A percentile compares a stretch with the other conserved stretches of the same genome.
Evolutionary conservation across 176 grass and related monocot genomes (phyloP).

Genomic region (Triticum dicoccoides): DNA sequence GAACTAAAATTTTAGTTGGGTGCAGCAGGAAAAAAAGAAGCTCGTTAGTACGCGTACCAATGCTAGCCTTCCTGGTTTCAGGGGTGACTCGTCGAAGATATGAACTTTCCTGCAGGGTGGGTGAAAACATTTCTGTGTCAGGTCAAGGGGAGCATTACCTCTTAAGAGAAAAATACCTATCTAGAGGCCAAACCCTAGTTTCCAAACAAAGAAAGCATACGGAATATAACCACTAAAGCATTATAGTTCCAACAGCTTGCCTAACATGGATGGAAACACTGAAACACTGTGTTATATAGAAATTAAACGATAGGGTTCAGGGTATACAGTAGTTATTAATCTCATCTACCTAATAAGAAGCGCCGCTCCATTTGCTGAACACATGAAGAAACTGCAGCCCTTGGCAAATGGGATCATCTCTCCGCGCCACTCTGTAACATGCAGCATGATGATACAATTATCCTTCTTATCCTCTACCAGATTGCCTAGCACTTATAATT

Average conservation of each 20-base stretch:
- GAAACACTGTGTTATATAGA: background rate
- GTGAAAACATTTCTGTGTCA: constrained; percentile 10
- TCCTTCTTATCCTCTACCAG: background rate
- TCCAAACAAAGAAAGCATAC: background rate
- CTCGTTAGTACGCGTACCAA: constrained; percentile 44
- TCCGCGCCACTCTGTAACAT: constrained; percentile 76
- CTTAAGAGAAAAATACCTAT: background rate
- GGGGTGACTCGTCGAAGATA: constrained; percentile 62
- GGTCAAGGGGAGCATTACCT: background rate
- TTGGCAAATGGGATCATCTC: constrained; percentile 67
- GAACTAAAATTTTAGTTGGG: constrained; percentile 1
- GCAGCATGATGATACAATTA: constrained; percentile 17
- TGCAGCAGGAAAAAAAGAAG: background rate
- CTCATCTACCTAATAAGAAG: constrained; percentile 58
- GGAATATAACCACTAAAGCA: background rate
- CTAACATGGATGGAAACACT: background rate
- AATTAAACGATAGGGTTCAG: background rate
- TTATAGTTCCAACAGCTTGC: background rate
- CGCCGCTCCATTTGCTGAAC: constrained; percentile 39
- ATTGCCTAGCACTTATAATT: constrained; percentile 16
- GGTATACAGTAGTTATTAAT: background rate
- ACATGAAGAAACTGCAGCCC: constrained; percentile 71
- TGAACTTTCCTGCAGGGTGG: constrained; percentile 53
- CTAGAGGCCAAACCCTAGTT: background rate
- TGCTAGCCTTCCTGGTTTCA: constrained; percentile 58